Evolutionary conservation across 257 asterid genomes (phyloP).

Genomic region (Solanum medicagineum): DNA sequence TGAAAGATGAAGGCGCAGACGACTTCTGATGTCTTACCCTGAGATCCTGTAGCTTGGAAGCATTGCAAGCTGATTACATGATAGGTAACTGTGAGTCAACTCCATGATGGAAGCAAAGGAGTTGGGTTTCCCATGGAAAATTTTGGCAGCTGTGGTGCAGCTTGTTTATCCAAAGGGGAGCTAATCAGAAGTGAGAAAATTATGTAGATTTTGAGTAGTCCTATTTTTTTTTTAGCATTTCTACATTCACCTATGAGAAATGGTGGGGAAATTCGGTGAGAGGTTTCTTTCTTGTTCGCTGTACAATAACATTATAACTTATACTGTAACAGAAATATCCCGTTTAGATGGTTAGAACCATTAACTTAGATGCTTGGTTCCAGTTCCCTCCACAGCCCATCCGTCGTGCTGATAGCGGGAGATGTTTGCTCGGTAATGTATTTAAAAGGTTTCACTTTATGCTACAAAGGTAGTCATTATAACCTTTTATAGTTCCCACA

Average conservation of each 20-base stretch:
- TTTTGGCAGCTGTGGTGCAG: conserved; percentile 23
- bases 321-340: conserved; percentile 27
- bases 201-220: conserved; percentile 40
- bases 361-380: background rate
- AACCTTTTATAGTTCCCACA: background rate
- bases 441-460: background rate
- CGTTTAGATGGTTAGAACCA: conserved; percentile 5
- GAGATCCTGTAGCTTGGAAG: conserved; percentile 4
- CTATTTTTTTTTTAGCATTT: conserved; percentile 31
- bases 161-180: conserved; percentile 36
- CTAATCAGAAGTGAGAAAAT: conserved; percentile 24
- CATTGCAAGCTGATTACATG: conserved; percentile 33
- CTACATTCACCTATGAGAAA: conserved; percentile 17
- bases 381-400: background rate
- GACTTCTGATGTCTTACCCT: conserved; percentile 19
- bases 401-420: background rate
- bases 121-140: conserved; percentile 31
- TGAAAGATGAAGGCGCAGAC: conserved; percentile 35
- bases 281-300: conserved; percentile 25
- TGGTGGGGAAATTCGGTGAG: conserved; percentile 23
- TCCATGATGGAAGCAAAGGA: conserved; percentile 29
- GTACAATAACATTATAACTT: conserved; percentile 41
- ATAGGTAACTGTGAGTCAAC: conserved; percentile 22
- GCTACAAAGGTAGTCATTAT: background rate
- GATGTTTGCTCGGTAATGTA: background rate